A percentile compares a stretch with the other conserved stretches of the same genome.
These are phyloP conservation scores for Sphagnum tenellum DNA, from an alignment of 225 moss, liverwort and hornwort genomes.

Conservation along the genomic window DNA sequence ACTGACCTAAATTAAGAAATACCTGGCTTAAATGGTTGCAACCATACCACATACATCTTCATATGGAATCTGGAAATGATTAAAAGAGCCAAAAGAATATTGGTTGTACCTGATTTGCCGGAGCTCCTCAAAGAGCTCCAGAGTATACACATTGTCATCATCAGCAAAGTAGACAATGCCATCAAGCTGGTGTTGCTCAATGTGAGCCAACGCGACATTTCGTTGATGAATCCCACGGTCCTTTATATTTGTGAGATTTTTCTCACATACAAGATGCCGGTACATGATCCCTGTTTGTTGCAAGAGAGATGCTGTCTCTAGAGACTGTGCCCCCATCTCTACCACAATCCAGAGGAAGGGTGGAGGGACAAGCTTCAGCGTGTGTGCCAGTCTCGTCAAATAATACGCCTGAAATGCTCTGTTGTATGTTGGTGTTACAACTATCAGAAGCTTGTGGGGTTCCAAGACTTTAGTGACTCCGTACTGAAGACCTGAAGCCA, in stretches of 20 bases:
- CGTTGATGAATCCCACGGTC: constrained; percentile 68
- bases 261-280: constrained; percentile 75
- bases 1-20: no score
- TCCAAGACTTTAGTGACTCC: neutral
- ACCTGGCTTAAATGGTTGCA: no score
- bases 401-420: constrained; percentile 80
- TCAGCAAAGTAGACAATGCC: constrained; percentile 94
- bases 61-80: no score
- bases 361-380: constrained; percentile 76
- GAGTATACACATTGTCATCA: constrained; percentile 82
- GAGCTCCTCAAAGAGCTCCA: constrained; percentile 82
- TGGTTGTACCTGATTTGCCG: constrained; percentile 55
- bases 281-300: constrained; percentile 94
- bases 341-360: constrained; percentile 93
- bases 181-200: constrained; percentile 84
- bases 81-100: neutral
- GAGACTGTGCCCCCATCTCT: constrained; percentile 59
- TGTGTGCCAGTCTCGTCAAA: constrained; percentile 82
- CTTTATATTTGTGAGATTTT: constrained; percentile 49
- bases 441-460: constrained; percentile 65
- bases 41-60: no score
- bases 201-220: constrained; percentile 73
- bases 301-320: constrained; percentile 65
- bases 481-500: neutral
- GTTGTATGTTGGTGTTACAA: constrained; percentile 82